Percentiles rank a stretch among this genome's conserved stretches.
These are phyloP conservation scores for Puccinellia tenuiflora DNA, from an alignment of 176 grass and related monocot species.

Conservation along the genomic window DNA sequence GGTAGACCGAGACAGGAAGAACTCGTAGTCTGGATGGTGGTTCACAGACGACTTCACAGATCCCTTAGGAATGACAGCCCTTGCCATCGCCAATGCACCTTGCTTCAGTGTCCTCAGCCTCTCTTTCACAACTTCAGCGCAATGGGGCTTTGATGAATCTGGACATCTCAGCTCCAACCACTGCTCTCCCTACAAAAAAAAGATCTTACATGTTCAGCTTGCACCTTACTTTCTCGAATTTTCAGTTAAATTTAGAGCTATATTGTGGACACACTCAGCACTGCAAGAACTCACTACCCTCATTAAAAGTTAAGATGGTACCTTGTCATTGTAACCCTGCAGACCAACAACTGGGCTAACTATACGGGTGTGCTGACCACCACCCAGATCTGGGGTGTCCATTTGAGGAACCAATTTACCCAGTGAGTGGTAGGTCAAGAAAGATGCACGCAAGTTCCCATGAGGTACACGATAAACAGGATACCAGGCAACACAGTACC, in stretches of 20 bases:
- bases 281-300: constrained; percentile 2
- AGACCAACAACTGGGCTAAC: constrained; percentile 63
- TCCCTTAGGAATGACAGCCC: constrained; percentile 40
- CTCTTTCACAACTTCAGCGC: constrained; percentile 43
- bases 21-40: constrained; percentile 67
- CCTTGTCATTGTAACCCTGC: constrained; percentile 68
- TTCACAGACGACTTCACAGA: constrained; percentile 39
- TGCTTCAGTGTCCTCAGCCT: constrained; percentile 58
- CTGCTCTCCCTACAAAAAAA: constrained; percentile 49
- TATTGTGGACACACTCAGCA: neutral
- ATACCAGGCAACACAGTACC: constrained; percentile 74
- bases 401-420: constrained; percentile 52
- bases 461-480: constrained; percentile 66
- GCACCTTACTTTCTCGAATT: neutral
- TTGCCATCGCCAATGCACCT: constrained; percentile 50
- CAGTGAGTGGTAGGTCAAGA: constrained; percentile 70
- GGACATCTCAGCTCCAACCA: constrained; percentile 50
- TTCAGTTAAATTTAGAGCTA: constrained; percentile 5
- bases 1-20: constrained; percentile 55
- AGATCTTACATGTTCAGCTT: neutral
- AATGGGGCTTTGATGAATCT: neutral
- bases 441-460: constrained; percentile 53
- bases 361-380: neutral
- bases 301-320: constrained; percentile 14
- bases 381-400: constrained; percentile 1